Conservation (phyloP, 2,329 filamentous ascomycete genomes). For the Cladophialophora exuberans region DNA sequence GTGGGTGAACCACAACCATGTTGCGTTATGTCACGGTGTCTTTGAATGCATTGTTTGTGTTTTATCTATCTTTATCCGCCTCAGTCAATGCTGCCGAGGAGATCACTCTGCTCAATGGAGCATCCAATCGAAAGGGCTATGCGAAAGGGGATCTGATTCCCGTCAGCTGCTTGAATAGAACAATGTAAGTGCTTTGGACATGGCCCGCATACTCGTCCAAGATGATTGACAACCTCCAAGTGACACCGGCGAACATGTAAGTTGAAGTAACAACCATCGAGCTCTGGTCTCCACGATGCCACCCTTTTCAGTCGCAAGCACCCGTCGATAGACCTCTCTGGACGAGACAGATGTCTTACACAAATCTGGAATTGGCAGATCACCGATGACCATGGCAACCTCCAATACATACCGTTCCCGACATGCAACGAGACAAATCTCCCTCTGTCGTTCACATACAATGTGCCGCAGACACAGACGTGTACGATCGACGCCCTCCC, state of each 20-base stretch:
- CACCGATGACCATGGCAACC: constrained; percentile 75
- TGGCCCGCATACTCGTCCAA: background rate
- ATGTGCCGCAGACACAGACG: constrained; percentile 65
- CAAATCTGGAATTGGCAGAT: constrained; percentile 53
- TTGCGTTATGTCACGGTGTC: constrained; percentile 18
- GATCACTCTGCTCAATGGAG: constrained; percentile 8
- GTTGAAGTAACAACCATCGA: constrained; percentile 22
- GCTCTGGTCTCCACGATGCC: background rate
- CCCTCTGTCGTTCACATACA: constrained; percentile 79
- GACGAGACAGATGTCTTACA: constrained; percentile 18
- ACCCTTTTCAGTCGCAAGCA: background rate
- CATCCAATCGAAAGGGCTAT: constrained; percentile 38
- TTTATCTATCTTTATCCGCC: constrained; percentile 28
- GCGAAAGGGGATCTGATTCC: constrained; percentile 64
- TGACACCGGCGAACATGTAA: constrained; percentile 80
- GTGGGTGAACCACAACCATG: constrained; percentile 16
- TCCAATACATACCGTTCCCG: constrained; percentile 91
- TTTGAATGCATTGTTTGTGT: constrained; percentile 25
- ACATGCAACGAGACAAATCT: constrained; percentile 86
- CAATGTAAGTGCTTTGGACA: constrained; percentile 59
- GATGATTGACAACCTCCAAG: constrained; percentile 50
- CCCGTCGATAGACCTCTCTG: background rate
- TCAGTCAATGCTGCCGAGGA: constrained; percentile 27
- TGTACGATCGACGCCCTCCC: constrained; percentile 56
- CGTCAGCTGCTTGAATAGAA: constrained; percentile 75